These are phyloP conservation scores for Plasmodium reichenowi DNA, from an alignment of 169 alveolate species.

Conservation along the genomic window DNA sequence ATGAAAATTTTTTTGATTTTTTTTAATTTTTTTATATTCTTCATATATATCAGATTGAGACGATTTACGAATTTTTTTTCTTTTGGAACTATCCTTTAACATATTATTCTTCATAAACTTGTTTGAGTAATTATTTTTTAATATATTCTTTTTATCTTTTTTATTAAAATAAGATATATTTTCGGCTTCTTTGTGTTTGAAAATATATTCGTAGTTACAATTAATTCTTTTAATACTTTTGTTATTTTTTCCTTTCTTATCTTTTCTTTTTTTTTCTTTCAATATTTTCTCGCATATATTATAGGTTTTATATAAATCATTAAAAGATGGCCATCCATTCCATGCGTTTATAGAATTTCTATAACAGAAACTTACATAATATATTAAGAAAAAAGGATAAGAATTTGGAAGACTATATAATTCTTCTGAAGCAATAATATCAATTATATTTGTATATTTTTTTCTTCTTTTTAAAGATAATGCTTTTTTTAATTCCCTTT, in stretches of 20 bases:
- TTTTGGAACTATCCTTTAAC: too few species aligned
- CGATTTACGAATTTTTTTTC: too few species aligned
- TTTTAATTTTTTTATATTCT: too few species aligned
- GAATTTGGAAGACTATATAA: constrained; percentile 8
- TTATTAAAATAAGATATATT: too few species aligned
- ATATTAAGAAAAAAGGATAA: constrained; percentile 31
- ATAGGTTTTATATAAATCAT: background rate
- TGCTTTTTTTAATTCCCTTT: background rate
- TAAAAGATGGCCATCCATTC: constrained; percentile 40
- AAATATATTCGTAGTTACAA: constrained; percentile 32
- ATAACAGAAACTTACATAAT: constrained; percentile 30
- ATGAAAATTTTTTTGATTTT: too few species aligned
- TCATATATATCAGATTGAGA: too few species aligned
- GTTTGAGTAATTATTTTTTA: background rate
- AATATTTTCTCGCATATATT: constrained; percentile 3
- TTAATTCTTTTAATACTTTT: constrained; percentile 1
- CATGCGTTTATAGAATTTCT: constrained; percentile 33
- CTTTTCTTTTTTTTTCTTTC: constrained; percentile 10
- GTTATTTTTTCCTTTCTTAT: constrained; percentile 12
- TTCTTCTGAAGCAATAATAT: constrained; percentile 1
- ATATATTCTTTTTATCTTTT: background rate
- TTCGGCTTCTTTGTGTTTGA: background rate
- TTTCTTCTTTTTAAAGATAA: background rate
- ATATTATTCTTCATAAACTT: too few species aligned
- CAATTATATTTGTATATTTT: background rate